phyloP scores from a whole-genome alignment of 345 rosid species.

The Syzygium jambos region DNA sequence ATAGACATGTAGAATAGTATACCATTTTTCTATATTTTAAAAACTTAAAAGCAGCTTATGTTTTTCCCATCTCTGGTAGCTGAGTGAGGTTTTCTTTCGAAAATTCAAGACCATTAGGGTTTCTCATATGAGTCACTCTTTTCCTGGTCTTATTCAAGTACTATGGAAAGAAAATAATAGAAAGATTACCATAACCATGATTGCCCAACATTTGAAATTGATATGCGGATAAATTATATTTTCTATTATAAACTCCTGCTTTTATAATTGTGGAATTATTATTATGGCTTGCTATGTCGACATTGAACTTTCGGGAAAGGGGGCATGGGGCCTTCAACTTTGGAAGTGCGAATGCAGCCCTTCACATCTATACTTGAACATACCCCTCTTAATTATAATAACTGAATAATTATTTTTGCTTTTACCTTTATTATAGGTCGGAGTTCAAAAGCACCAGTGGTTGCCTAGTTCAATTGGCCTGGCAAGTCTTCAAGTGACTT shows the following conservation, averaged over 20 bases:
- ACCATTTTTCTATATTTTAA: not conserved
- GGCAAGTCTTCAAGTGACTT: conserved; percentile 16
- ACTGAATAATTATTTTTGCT: not conserved
- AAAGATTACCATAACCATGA: not conserved
- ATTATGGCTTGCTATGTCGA: not conserved
- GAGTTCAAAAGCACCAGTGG: not conserved
- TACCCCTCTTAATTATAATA: not conserved
- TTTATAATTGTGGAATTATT: not conserved
- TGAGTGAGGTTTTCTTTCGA: not conserved
- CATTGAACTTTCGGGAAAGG: not conserved
- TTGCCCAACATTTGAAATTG: not conserved
- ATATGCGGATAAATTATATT: not conserved
- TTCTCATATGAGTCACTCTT: not conserved
- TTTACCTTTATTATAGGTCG: not conserved
- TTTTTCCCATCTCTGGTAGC: not conserved
- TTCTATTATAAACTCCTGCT: not conserved
- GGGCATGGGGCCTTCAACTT: not conserved
- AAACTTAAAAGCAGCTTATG: not conserved
- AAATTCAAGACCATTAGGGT: not conserved
- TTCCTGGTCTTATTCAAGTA: not conserved
- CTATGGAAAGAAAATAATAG: not conserved
- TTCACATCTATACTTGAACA: not conserved
- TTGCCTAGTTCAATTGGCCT: conserved; percentile 23
- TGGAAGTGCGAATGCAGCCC: not conserved
- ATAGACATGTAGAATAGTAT: not conserved